These are phyloP conservation scores for Cryptosporidium viatorum DNA, from an alignment of 169 alveolate genomes.

Conservation along the genomic window DNA sequence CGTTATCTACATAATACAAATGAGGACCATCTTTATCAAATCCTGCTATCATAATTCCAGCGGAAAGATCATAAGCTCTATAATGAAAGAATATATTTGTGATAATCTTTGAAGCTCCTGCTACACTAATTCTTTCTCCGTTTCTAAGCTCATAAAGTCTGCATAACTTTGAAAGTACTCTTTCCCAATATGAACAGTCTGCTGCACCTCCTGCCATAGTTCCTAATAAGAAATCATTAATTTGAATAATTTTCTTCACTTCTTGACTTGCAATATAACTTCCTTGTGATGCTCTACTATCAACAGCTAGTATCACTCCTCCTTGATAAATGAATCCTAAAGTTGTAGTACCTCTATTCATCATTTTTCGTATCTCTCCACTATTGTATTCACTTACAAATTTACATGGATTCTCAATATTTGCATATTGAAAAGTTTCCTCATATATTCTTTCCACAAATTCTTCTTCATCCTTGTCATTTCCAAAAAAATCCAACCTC, in stretches of 20 bases:
- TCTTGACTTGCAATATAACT: conserved; percentile 94
- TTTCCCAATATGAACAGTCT: conserved; percentile 98
- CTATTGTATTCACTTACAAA: conserved; percentile 56
- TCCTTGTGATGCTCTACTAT: conserved; percentile 99
- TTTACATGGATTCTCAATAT: conserved; percentile 22
- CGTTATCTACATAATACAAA: conserved; percentile 93
- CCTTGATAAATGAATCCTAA: conserved; percentile 93
- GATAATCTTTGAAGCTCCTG: conserved; percentile 98
- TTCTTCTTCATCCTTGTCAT: conserved; percentile 28
- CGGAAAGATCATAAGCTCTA: conserved; percentile 98
- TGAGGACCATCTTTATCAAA: conserved; percentile 91
- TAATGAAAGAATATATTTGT: conserved; percentile 93
- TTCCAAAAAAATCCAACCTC: background rate
- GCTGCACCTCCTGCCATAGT: conserved; percentile 99
- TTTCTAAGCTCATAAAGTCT: conserved; percentile 90
- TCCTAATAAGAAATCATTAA: conserved; percentile 95
- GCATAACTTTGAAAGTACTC: conserved; percentile 93
- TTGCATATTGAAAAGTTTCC: conserved; percentile 34
- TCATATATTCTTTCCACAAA: conserved; percentile 32
- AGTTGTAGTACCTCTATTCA: conserved; percentile 98
- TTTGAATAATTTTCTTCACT: conserved; percentile 96
- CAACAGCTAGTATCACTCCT: conserved; percentile 99
- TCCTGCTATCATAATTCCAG: conserved; percentile 94
- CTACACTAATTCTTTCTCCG: conserved; percentile 94
- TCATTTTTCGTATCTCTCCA: conserved; percentile 60